Conservation (phyloP, 202 grass and related monocot species). For the Bolboschoenoplectus hybrid region DNA sequence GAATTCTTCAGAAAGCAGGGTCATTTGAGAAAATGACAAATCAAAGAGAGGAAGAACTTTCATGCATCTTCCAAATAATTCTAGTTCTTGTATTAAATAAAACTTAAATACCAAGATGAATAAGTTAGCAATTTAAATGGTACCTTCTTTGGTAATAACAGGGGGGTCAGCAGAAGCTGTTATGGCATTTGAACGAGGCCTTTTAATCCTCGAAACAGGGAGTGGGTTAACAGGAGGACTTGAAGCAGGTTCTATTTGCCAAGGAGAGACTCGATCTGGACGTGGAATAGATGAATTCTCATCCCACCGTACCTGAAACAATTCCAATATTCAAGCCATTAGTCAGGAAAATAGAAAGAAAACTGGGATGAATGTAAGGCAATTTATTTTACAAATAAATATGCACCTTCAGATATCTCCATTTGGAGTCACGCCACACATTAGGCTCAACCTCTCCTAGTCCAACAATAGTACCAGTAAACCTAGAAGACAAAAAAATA, state of each 20-base stretch:
- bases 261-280: constrained; percentile 86
- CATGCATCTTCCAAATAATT: background rate
- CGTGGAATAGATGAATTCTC: constrained; percentile 84
- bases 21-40: background rate
- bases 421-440: constrained; percentile 79
- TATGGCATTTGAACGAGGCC: constrained; percentile 60
- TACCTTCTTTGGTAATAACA: constrained; percentile 85
- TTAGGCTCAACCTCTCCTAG: constrained; percentile 73
- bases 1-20: background rate
- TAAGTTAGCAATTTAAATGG: background rate
- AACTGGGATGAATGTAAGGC: constrained; percentile 4
- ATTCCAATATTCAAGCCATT: constrained; percentile 5
- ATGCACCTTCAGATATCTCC: constrained; percentile 86
- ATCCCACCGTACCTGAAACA: constrained; percentile 85
- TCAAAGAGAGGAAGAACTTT: background rate
- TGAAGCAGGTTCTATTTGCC: constrained; percentile 89
- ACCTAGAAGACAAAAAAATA: constrained; percentile 48
- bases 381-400: constrained; percentile 35
- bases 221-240: constrained; percentile 75
- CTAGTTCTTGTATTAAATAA: background rate
- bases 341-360: constrained; percentile 39
- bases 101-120: background rate
- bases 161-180: constrained; percentile 65
- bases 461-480: constrained; percentile 90
- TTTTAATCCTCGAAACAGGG: constrained; percentile 78